Percentiles rank a stretch among this genome's conserved stretches.
These are phyloP conservation scores for Corylus avellana DNA, from an alignment of 306 rosid species.

Conservation along the genomic window DNA sequence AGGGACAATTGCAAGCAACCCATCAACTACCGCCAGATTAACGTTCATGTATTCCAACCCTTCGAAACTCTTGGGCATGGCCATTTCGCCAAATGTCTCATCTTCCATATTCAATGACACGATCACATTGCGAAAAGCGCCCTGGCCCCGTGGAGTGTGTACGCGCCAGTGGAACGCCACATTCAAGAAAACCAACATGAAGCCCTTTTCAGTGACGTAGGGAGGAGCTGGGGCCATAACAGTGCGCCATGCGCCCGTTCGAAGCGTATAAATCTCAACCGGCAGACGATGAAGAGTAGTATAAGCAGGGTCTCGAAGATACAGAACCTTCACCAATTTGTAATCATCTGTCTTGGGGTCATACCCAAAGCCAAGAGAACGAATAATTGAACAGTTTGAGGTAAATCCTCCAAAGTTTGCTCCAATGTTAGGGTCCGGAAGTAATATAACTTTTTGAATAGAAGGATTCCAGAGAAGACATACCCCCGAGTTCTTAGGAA, in stretches of 20 bases:
- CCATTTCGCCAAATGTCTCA: not conserved
- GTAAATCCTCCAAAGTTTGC: not conserved
- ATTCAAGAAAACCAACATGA: not conserved
- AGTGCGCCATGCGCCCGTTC: not conserved
- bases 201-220: not conserved
- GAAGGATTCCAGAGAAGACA: constrained; percentile 1
- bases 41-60: not conserved
- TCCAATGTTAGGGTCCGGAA: not conserved
- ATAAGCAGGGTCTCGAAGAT: too few relatives aligned
- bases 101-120: not conserved
- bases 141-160: not conserved
- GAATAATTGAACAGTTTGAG: not conserved
- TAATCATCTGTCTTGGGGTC: not conserved
- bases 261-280: not conserved
- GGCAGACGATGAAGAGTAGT: not conserved
- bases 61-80: not conserved
- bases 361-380: not conserved
- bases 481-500: not conserved
- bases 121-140: not conserved
- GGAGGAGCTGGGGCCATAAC: not conserved
- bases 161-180: not conserved
- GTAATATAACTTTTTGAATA: not conserved
- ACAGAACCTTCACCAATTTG: too few relatives aligned
- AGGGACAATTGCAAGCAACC: constrained; percentile 4
- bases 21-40: not conserved